These are phyloP conservation scores for Hypoxylon rickii DNA, from an alignment of 495 filamentous ascomycete genomes.

Conservation along the genomic window DNA sequence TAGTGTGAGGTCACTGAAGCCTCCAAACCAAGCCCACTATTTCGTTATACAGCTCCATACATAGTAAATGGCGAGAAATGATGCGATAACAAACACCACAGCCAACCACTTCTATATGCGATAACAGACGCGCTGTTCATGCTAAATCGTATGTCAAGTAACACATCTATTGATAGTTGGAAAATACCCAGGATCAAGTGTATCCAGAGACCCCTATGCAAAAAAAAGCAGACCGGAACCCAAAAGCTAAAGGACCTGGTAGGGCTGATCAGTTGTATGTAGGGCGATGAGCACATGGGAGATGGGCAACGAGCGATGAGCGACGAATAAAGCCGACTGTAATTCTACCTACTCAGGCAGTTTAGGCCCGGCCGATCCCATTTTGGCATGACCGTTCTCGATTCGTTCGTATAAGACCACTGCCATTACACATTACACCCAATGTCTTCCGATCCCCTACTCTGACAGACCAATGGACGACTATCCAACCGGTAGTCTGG, in stretches of 20 bases:
- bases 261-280: constrained; percentile 18
- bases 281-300: no score
- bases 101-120: constrained; percentile 1
- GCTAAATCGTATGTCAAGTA: no score
- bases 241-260: not conserved
- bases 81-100: not conserved
- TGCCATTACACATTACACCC: no score
- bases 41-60: no score
- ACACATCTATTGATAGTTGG: no score
- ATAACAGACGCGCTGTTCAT: no score
- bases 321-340: constrained; percentile 8
- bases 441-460: constrained; percentile 26
- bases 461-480: constrained; percentile 70
- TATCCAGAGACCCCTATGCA: no score
- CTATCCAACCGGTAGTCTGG: constrained; percentile 78
- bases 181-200: no score
- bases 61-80: constrained; percentile 1
- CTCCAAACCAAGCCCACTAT: constrained; percentile 2
- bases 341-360: constrained; percentile 2
- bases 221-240: no score
- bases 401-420: constrained; percentile 7
- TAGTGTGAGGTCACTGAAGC: constrained; percentile 32
- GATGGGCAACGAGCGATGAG: no score
- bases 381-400: constrained; percentile 12
- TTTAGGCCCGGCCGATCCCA: not conserved